These are phyloP conservation scores for Cryphonectria japonica DNA, from an alignment of 2,329 filamentous ascomycete species.

Conservation along the genomic window DNA sequence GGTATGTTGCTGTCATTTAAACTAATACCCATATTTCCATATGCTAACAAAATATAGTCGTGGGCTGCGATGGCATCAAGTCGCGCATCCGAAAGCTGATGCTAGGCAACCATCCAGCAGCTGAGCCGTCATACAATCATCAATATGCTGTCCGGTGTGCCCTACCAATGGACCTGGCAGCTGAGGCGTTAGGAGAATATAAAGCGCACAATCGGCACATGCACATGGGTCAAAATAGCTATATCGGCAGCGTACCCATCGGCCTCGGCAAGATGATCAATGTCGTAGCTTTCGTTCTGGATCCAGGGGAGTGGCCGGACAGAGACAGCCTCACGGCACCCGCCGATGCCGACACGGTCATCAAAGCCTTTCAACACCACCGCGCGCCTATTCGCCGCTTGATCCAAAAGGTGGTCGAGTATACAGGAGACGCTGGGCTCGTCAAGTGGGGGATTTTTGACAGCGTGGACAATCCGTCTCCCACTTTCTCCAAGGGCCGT, in stretches of 20 bases:
- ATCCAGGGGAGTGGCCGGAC: constrained; percentile 4
- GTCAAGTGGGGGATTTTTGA: constrained; percentile 21
- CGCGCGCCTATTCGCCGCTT: neutral
- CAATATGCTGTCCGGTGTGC: constrained; percentile 66
- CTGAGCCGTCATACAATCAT: constrained; percentile 49
- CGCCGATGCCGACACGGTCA: neutral
- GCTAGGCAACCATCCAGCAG: constrained; percentile 45
- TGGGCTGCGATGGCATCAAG: constrained; percentile 70
- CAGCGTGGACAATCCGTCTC: constrained; percentile 45
- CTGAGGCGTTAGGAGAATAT: constrained; percentile 51
- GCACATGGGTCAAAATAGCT: constrained; percentile 60
- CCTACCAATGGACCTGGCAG: constrained; percentile 61
- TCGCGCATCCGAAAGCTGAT: constrained; percentile 54
- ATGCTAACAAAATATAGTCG: constrained; percentile 34
- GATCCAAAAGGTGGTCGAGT: constrained; percentile 1
- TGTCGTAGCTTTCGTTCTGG: constrained; percentile 48
- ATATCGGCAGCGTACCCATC: constrained; percentile 66
- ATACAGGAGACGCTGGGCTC: neutral
- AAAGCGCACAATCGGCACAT: constrained; percentile 56
- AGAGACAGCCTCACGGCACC: neutral
- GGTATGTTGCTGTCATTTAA: constrained; percentile 8
- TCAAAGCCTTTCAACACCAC: neutral
- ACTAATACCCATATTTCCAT: neutral
- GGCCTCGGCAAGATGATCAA: constrained; percentile 60
- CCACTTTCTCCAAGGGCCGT: constrained; percentile 47